Evolutionary conservation across 768 basidiomycete genomes (phyloP), one percentile per base, ranked within the genome.

Genomic region (Lanmaoa pseudosensibilis): DNA sequence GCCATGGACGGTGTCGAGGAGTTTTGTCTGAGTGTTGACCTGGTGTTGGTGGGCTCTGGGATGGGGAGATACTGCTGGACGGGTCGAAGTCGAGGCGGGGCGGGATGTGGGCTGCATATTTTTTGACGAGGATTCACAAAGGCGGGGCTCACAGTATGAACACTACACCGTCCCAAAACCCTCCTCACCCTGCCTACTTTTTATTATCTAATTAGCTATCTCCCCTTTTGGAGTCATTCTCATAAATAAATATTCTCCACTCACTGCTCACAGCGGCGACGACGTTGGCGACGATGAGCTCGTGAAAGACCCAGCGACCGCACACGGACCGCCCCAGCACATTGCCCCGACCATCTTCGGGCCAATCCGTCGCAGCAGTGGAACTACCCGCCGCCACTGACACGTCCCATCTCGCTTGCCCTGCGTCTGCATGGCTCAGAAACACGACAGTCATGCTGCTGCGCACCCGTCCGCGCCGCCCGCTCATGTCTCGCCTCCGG

Each of bases 1-100:
- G 53, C 91, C 94, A 48, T 88, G 84, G n/a, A 74, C 70, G 19
- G 87, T 82, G 78, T 94, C 90, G 62, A 94, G 81, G 39, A 92
- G 73, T 73, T 85, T 87, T 71, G 87, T 90, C 71, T 87, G 86
- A 13, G 87, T 88, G 69, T 91, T 90, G 55, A 88, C 82, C 56
- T 77, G 75, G 47, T 71, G 72, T 46, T 73, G 61, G 21, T 74
- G 74, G 10, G 73, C 69, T 52, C 75, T 71, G 18, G 81, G 84
- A 43, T 80, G 77, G 38, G 86, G 86, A 33, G 85, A 86, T 21
- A 72, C 75, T 54, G 80, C 75, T 11, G 81, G 83, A 57, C 83
- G 81, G 53, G 81, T 83, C 48, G 84, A 84, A 23, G 83, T 78
- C 50, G 84, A 84, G 50, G 83, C 77, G 55, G 86, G 83, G 62